These are phyloP conservation scores for Stropharia rugosoannulata DNA, from an alignment of 768 basidiomycete genomes.

Conservation along the genomic window DNA sequence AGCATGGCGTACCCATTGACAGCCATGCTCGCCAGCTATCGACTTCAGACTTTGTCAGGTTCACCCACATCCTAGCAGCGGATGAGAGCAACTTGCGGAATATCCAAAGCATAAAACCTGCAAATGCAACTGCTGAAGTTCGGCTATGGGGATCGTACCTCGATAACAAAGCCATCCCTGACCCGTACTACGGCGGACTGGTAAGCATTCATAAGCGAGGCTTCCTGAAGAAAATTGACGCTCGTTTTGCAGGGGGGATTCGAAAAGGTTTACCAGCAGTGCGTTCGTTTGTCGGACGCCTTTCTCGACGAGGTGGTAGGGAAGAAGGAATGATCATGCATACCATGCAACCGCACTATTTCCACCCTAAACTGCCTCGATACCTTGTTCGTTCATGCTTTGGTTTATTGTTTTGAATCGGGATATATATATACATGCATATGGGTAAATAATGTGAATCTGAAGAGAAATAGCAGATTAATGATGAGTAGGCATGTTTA, in stretches of 20 bases:
- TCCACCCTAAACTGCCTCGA: background rate
- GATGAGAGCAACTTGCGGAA: slow-evolving; percentile 74
- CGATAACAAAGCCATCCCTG: slow-evolving; percentile 68
- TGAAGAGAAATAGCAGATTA: slow-evolving; percentile 28
- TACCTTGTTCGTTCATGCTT: background rate
- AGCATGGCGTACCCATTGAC: slow-evolving; percentile 74
- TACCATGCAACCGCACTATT: too few relatives aligned
- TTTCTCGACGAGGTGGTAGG: slow-evolving; percentile 68
- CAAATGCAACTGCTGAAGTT: slow-evolving; percentile 59
- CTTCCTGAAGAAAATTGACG: too few relatives aligned
- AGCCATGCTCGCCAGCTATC: slow-evolving; percentile 69
- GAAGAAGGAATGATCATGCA: slow-evolving; percentile 18
- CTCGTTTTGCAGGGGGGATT: slow-evolving; percentile 55
- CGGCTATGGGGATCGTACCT: slow-evolving; percentile 81
- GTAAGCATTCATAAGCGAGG: slow-evolving; percentile 34
- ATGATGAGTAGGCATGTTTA: slow-evolving; percentile 82
- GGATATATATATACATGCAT: slow-evolving; percentile 4
- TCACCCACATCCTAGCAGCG: slow-evolving; percentile 85
- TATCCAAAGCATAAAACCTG: slow-evolving; percentile 50
- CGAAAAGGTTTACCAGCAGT: slow-evolving; percentile 77
- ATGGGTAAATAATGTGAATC: slow-evolving; percentile 1
- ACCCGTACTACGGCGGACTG: slow-evolving; percentile 81
- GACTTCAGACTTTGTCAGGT: slow-evolving; percentile 65
- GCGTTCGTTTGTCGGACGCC: slow-evolving; percentile 69
- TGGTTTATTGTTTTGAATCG: background rate